phyloP scores from a whole-genome alignment of 768 basidiomycete species.

The Psilocybe azurescens region DNA sequence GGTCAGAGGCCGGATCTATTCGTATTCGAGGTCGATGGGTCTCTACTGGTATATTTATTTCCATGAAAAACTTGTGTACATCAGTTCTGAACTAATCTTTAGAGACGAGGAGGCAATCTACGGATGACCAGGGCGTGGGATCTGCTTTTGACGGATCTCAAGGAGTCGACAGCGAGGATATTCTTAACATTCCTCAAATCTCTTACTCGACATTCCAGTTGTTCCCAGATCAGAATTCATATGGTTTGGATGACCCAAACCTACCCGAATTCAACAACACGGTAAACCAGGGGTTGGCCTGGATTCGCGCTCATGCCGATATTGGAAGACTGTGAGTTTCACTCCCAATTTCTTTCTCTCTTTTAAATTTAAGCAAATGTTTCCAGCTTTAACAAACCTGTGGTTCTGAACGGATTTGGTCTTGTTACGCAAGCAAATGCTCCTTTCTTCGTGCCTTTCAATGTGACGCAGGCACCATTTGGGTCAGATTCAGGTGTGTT shows the following conservation, averaged over 20 bases:
- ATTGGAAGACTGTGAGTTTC: constrained; percentile 47
- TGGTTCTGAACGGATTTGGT: constrained; percentile 60
- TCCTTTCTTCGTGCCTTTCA: constrained; percentile 66
- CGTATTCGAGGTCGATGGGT: constrained; percentile 66
- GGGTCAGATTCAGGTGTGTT: constrained; percentile 32
- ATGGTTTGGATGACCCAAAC: constrained; percentile 52
- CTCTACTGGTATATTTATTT: constrained; percentile 45
- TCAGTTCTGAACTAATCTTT: constrained; percentile 14
- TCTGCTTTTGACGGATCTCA: constrained; percentile 64
- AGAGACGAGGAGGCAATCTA: constrained; percentile 52
- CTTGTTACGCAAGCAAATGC: constrained; percentile 62
- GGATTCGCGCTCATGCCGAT: constrained; percentile 58
- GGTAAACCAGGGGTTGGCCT: constrained; percentile 53
- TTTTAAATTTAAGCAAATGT: not conserved
- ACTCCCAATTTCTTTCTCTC: not conserved
- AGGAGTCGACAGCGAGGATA: constrained; percentile 73
- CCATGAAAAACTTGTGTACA: not conserved
- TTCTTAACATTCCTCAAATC: constrained; percentile 59
- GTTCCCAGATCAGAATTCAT: constrained; percentile 72
- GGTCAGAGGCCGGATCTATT: constrained; percentile 42
- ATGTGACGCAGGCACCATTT: constrained; percentile 50
- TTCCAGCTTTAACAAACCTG: constrained; percentile 59
- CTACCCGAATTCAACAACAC: constrained; percentile 57
- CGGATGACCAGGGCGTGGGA: constrained; percentile 44
- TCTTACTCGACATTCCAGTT: constrained; percentile 65